Percentiles rank a stretch among this genome's conserved stretches.
These are phyloP conservation scores for Hortaea werneckii DNA, from an alignment of 2,329 filamentous ascomycete genomes.

Conservation along the genomic window DNA sequence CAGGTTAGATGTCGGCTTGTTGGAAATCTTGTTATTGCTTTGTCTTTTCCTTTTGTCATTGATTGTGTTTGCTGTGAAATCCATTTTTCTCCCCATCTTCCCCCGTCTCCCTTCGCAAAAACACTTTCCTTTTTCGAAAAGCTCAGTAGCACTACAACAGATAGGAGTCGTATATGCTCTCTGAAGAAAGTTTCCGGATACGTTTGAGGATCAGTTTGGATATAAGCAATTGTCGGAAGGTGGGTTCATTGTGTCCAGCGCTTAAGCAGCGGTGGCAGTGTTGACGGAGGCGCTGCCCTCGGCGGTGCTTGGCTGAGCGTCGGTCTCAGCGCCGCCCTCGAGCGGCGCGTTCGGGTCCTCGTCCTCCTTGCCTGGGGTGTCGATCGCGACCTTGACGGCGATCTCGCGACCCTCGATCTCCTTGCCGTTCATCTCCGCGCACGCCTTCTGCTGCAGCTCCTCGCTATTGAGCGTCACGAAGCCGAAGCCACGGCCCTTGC, in stretches of 20 bases:
- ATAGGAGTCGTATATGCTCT: neutral
- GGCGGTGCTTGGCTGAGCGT: conserved; percentile 24
- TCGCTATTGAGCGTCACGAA: conserved; percentile 95
- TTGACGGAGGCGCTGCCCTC: conserved; percentile 26
- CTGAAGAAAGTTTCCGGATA: neutral
- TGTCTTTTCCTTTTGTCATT: neutral
- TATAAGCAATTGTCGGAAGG: neutral
- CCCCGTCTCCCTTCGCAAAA: neutral
- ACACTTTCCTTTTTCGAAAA: neutral
- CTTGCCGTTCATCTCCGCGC: conserved; percentile 97
- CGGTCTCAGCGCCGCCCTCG: conserved; percentile 27
- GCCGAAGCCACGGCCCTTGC: conserved; percentile 97
- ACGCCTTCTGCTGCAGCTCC: conserved; percentile 95
- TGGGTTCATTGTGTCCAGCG: neutral
- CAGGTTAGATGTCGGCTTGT: neutral
- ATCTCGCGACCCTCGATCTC: conserved; percentile 98
- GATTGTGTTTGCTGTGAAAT: too few species aligned
- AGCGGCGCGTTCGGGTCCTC: conserved; percentile 47
- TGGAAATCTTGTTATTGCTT: neutral
- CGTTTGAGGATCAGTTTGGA: neutral
- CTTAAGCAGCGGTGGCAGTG: conserved; percentile 16
- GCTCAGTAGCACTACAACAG: neutral
- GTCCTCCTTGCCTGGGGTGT: conserved; percentile 98
- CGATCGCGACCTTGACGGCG: conserved; percentile 98
- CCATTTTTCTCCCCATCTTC: neutral